Conservation (phyloP, 202 grass and related monocot species). For the Setaria viridis region DNA sequence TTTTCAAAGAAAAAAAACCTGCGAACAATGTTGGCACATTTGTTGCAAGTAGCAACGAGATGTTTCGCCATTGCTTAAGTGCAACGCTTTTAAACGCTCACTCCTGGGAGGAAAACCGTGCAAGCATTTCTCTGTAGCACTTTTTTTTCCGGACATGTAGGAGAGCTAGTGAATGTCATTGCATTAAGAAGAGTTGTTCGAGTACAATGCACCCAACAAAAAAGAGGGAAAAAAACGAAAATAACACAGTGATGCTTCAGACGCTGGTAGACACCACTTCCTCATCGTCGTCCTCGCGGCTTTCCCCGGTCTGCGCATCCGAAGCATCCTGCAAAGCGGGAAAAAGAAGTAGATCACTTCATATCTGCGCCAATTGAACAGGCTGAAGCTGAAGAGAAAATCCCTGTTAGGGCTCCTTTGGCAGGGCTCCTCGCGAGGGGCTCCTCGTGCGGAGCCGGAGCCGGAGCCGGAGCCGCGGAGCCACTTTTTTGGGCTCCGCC, state of each 20-base stretch:
- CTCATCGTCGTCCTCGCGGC: neutral
- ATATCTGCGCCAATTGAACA: neutral
- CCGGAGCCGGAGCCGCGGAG: too few species aligned
- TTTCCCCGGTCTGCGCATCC: neutral
- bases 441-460: too few species aligned
- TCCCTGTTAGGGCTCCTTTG: too few species aligned
- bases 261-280: conserved; percentile 34
- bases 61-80: neutral
- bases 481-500: too few species aligned
- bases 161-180: too few species aligned
- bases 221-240: neutral
- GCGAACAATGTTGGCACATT: neutral
- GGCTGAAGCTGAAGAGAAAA: neutral
- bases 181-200: too few species aligned
- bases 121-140: too few species aligned
- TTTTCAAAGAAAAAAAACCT: too few species aligned
- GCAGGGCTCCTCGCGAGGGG: too few species aligned
- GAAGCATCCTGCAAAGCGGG: conserved; percentile 22
- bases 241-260: neutral
- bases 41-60: neutral
- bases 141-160: too few species aligned
- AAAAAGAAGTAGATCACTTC: neutral
- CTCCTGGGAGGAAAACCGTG: too few species aligned
- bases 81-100: neutral
- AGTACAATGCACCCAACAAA: too few species aligned